These are phyloP conservation scores for Didymosphaeria variabile DNA, from an alignment of 2,329 filamentous ascomycete species.

Conservation along the genomic window DNA sequence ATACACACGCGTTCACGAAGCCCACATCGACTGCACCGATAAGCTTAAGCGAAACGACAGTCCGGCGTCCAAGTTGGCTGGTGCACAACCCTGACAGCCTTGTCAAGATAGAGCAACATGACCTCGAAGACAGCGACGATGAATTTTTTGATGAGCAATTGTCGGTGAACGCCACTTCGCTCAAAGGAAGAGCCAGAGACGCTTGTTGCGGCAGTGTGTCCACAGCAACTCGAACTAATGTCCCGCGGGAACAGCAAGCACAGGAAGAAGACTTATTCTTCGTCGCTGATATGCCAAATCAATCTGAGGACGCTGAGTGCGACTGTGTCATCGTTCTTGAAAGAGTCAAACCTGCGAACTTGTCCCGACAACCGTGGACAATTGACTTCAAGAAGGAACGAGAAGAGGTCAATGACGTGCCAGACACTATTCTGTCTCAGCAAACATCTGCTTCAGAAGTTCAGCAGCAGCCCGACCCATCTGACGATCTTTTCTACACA, in stretches of 20 bases:
- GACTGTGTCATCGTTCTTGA: constrained; percentile 2
- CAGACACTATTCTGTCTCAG: background rate
- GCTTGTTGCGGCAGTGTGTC: background rate
- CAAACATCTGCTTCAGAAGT: background rate
- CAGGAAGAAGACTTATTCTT: background rate
- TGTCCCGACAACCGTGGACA: background rate
- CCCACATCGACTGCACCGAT: background rate
- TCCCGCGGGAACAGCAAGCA: background rate
- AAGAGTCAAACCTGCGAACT: background rate
- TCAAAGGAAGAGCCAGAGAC: background rate
- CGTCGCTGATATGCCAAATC: background rate
- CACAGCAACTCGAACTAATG: background rate
- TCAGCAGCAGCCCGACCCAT: too few relatives aligned
- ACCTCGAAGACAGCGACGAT: background rate
- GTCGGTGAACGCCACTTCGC: background rate
- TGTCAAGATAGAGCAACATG: background rate
- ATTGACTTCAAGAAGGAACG: background rate
- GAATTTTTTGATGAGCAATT: background rate
- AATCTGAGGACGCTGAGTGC: background rate
- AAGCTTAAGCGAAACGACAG: too few relatives aligned
- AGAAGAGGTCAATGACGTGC: background rate
- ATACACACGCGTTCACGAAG: background rate
- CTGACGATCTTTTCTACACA: background rate
- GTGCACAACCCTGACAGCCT: background rate
- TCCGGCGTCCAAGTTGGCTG: too few relatives aligned